Percentiles rank a stretch among this genome's conserved stretches.
phyloP scores from a whole-genome alignment of 257 asterid genomes.

The Thymus mandschuricus region DNA sequence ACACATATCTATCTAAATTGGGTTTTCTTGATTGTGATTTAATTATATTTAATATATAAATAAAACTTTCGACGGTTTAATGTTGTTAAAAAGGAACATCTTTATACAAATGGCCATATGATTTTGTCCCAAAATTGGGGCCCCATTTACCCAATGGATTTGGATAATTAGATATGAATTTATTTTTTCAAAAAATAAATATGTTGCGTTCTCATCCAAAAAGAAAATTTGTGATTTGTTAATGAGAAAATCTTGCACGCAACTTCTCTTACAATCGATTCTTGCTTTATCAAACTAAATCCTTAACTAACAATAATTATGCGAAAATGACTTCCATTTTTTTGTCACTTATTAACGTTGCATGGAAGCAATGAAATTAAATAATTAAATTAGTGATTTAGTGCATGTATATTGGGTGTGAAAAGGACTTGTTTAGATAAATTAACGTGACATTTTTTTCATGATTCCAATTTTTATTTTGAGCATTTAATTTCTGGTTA shows the following conservation, averaged over 20 bases:
- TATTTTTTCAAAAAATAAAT: background rate
- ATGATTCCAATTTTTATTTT: background rate
- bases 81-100: background rate
- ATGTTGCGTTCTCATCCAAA: constrained; percentile 45
- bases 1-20: background rate
- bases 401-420: constrained; percentile 16
- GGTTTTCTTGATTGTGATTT: constrained; percentile 13
- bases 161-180: constrained; percentile 8
- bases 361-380: constrained; percentile 30
- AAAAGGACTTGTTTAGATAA: background rate
- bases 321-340: constrained; percentile 27
- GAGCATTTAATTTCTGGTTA: background rate
- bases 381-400: background rate
- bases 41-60: background rate
- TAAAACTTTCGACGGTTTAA: constrained; percentile 3
- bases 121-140: constrained; percentile 11
- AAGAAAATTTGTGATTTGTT: background rate
- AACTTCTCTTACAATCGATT: constrained; percentile 29
- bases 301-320: constrained; percentile 24
- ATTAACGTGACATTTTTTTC: constrained; percentile 1
- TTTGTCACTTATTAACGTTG: constrained; percentile 10
- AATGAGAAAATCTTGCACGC: constrained; percentile 26
- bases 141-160: constrained; percentile 15
- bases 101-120: constrained; percentile 3
- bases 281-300: background rate